Conservation (phyloP, 805 yeast genomes). For the Candida sakaeoensis region DNA sequence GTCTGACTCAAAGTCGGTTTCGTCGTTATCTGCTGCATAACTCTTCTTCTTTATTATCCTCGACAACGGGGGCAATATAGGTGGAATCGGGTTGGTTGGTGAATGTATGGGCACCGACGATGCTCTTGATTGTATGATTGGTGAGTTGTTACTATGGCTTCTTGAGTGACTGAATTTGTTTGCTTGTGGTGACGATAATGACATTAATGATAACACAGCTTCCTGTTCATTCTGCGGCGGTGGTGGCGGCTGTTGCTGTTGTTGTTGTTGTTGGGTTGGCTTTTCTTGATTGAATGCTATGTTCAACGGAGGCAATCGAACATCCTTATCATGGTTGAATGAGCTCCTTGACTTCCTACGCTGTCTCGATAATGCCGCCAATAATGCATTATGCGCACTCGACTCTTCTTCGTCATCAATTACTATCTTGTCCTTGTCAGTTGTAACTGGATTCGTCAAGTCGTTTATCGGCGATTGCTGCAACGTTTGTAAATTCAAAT, state of each 20-base stretch:
- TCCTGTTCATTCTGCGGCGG: conserved; percentile 44
- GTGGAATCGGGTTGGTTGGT: conserved; percentile 9
- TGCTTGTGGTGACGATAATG: conserved; percentile 49
- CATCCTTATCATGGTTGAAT: conserved; percentile 11
- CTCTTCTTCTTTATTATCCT: conserved; percentile 13
- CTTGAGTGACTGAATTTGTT: conserved; percentile 27
- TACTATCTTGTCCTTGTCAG: conserved; percentile 6
- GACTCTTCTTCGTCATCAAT: conserved; percentile 37
- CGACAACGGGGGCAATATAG: conserved; percentile 28
- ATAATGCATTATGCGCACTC: conserved; percentile 44
- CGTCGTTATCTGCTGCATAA: conserved; percentile 25
- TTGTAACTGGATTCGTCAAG: background rate
- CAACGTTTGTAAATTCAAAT: conserved; percentile 34
- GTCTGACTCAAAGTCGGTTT: conserved; percentile 30
- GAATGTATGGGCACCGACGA: conserved; percentile 19
- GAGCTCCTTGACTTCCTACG: conserved; percentile 21
- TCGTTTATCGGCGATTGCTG: conserved; percentile 30
- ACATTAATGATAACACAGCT: conserved; percentile 53
- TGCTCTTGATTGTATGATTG: conserved; percentile 18
- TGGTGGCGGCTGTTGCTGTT: too few relatives aligned
- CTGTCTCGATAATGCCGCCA: conserved; percentile 37
- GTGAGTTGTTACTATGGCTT: conserved; percentile 29
- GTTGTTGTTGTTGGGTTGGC: background rate
- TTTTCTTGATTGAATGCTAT: conserved; percentile 16
- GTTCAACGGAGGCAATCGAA: conserved; percentile 28